Conservation (phyloP, 129 eudicot species). For the Pulicaria dysenterica region DNA sequence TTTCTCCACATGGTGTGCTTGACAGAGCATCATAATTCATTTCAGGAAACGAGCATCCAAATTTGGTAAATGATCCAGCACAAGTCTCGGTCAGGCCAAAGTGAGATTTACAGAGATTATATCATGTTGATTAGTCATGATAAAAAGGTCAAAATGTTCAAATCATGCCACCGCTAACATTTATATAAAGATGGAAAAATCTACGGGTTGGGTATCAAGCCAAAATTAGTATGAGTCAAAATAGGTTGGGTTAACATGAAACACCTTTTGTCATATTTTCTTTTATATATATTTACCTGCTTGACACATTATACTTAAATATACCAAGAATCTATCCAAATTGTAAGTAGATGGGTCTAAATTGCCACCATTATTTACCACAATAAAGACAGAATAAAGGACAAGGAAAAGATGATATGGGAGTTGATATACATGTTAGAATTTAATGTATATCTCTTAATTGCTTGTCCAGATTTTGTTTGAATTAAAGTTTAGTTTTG, state of each 20-base stretch:
- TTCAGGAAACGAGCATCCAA: constrained; percentile 74
- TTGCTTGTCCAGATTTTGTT: no score
- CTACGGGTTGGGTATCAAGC: background rate
- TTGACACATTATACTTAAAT: no score
- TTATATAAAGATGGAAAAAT: background rate
- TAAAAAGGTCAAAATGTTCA: constrained; percentile 9
- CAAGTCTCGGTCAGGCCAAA: constrained; percentile 83
- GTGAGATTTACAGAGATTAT: constrained; percentile 11
- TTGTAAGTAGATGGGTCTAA: no score
- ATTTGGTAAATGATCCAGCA: constrained; percentile 79
- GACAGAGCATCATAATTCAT: constrained; percentile 82
- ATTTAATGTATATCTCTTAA: no score
- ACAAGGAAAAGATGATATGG: no score
- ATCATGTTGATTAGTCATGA: background rate
- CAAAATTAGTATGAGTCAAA: background rate
- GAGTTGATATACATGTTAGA: background rate
- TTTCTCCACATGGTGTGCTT: constrained; percentile 69
- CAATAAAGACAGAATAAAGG: no score
- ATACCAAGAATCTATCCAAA: no score
- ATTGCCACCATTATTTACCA: no score
- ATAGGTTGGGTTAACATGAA: background rate
- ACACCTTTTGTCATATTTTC: background rate
- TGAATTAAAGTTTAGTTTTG: no score
- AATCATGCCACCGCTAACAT: constrained; percentile 8
- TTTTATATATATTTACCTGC: no score